Base-by-base conservation (phyloP, 2,329 filamentous ascomycete species). In the Ilyonectria destructans region DNA sequence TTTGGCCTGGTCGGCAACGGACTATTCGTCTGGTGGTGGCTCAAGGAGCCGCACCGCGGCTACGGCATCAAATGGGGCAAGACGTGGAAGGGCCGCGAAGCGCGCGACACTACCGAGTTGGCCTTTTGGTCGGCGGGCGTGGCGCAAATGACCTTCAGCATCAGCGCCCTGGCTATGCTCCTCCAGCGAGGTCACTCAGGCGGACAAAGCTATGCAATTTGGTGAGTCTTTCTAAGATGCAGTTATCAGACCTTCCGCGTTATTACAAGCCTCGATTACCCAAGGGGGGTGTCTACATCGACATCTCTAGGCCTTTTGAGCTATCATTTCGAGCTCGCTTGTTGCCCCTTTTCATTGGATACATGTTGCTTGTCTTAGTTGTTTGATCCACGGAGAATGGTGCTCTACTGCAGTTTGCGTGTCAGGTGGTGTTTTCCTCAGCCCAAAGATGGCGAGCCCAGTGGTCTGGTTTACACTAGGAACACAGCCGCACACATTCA, bases 71-170 rank as follows among this genome's bases (percentile, higher is more conserved):
- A 86, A 72, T 78, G 82, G 60, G 85, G 85, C 52, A 85, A 84
- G 75, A 81, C 80, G 70, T 84, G 79, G 74, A 78, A 82, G 73
- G 82, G 78, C 26, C 75, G 68, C 51, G 82, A 81, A 67, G 82
- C 75, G 51, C 80, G 77, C 35, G 86, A 88, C 75, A 84, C 82
- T 33, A 86, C 85, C 2, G 86, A 88, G 77, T 70, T 87, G 73
- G 82, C 83, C 1, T 87, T 82, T 60, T 87, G 85, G 83, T 84
- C 83, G 8, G 84, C 84, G 1, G 82, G 83, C 37, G 72, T 84
- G 17, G 79, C 80, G 29, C 85, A 87, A 72, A 75, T 84, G 58
- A 73, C 81, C 10, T 76, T 81, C 48, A 85, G 83, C 62, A 77
- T 79, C 2, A 77, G 78, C 26, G 81, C 82, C 7, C 67, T 86